phyloP scores from a whole-genome alignment of 1,284 basidiomycete species.

The Ceratobasidium sp. region DNA sequence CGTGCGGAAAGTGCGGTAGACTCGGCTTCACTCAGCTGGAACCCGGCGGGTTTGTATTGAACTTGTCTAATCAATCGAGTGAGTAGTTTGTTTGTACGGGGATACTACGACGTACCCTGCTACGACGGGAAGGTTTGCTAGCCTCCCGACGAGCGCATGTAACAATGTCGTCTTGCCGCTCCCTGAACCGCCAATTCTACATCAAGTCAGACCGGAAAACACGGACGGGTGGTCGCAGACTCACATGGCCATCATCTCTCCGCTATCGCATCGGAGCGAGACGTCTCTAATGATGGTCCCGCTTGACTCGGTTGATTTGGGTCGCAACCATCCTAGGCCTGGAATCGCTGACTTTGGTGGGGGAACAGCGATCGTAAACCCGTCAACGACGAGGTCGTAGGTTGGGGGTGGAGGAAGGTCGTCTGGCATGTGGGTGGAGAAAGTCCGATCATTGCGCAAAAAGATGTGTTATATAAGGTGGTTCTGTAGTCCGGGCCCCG shows the following conservation, averaged over 20 bases:
- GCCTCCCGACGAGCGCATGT: slow-evolving; percentile 51
- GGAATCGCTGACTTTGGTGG: slow-evolving; percentile 34
- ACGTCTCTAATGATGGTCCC: slow-evolving; percentile 50
- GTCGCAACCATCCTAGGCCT: slow-evolving; percentile 20
- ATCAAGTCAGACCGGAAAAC: not conserved
- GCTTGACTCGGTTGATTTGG: slow-evolving; percentile 19
- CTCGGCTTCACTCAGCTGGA: not conserved
- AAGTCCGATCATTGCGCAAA: too few relatives aligned
- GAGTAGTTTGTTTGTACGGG: not conserved
- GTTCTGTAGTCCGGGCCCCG: not conserved
- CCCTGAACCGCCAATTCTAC: slow-evolving; percentile 50
- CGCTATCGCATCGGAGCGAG: slow-evolving; percentile 47
- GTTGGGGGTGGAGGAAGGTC: slow-evolving; percentile 51
- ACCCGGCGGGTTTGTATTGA: not conserved
- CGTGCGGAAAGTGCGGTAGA: slow-evolving; percentile 40
- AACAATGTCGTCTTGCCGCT: slow-evolving; percentile 53
- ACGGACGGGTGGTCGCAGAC: slow-evolving; percentile 34
- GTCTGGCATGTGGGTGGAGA: slow-evolving; percentile 1
- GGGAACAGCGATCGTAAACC: slow-evolving; percentile 50
- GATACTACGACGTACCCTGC: slow-evolving; percentile 45
- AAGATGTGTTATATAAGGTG: too few relatives aligned
- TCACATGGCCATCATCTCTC: slow-evolving; percentile 52
- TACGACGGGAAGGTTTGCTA: slow-evolving; percentile 48
- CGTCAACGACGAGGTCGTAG: slow-evolving; percentile 48
- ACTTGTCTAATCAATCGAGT: not conserved